A percentile compares a stretch with the other conserved stretches of the same genome.
Conservation (phyloP, 495 filamentous ascomycete species). For the Aspergillus coremiiformis region DNA sequence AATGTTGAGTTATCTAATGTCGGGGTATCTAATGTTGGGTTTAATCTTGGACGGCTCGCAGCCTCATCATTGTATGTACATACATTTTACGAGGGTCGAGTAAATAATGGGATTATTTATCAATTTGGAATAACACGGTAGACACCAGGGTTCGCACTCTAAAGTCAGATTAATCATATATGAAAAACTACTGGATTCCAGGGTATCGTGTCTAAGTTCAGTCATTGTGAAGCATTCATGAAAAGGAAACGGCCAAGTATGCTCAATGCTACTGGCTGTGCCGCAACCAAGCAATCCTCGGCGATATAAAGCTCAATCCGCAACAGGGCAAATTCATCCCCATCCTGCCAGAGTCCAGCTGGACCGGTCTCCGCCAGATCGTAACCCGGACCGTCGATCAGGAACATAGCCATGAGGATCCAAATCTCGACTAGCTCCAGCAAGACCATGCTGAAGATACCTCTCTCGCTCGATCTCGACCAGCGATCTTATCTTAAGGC, state of each 20-base stretch:
- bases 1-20: not conserved
- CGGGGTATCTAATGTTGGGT: no score
- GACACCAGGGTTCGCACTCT: not conserved
- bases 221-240: not conserved
- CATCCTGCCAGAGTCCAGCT: constrained; percentile 78
- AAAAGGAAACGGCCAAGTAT: not conserved
- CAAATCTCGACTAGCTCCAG: constrained; percentile 57
- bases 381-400: constrained; percentile 46
- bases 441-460: constrained; percentile 68
- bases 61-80: not conserved
- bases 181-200: not conserved
- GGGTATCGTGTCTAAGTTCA: constrained; percentile 15
- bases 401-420: constrained; percentile 47
- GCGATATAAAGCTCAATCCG: not conserved
- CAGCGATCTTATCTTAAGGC: constrained; percentile 68
- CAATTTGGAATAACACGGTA: not conserved
- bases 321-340: constrained; percentile 40
- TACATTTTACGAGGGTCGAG: not conserved
- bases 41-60: not conserved
- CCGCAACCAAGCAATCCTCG: not conserved
- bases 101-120: not conserved
- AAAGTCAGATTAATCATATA: not conserved
- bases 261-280: not conserved
- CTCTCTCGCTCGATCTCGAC: constrained; percentile 81
- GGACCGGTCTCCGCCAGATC: constrained; percentile 49